Evolutionary conservation across 108 stramenopile genomes (phyloP).

Genomic region (Pseudonitzschia pungens): DNA sequence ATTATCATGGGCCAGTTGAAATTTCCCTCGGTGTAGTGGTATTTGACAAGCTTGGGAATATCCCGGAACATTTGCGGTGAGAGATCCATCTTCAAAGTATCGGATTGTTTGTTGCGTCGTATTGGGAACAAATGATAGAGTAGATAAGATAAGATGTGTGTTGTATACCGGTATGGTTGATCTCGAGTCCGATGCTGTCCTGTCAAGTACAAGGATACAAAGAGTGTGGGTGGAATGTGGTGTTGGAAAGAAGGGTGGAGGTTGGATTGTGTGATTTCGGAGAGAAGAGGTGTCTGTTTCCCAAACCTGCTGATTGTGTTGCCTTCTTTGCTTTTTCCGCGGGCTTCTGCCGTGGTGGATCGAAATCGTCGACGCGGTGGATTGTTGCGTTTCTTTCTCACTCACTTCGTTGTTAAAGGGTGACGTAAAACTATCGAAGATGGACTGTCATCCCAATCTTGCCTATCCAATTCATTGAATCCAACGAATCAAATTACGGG

Average conservation of each 20-base stretch:
- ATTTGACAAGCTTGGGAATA: conserved; percentile 62
- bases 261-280: neutral
- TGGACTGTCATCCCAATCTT: neutral
- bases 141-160: too few relatives aligned
- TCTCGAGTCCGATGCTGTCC: neutral
- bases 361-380: neutral
- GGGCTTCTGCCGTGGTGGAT: neutral
- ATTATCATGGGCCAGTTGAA: conserved; percentile 98
- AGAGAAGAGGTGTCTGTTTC: neutral
- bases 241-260: neutral
- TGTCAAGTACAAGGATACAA: neutral
- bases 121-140: too few relatives aligned
- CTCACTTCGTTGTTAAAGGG: neutral
- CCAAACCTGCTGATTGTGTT: neutral
- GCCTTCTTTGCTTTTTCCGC: neutral
- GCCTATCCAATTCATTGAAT: neutral
- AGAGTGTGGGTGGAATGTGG: neutral
- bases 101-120: neutral
- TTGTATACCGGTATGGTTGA: too few relatives aligned
- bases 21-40: conserved; percentile 90
- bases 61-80: conserved; percentile 73
- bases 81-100: conserved; percentile 60
- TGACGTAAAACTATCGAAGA: neutral
- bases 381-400: neutral
- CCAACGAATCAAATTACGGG: neutral